Percentiles rank a stretch among this genome's conserved stretches.
These are phyloP conservation scores for Kwoniella newhampshirensis DNA, from an alignment of 768 basidiomycete species.

Conservation along the genomic window DNA sequence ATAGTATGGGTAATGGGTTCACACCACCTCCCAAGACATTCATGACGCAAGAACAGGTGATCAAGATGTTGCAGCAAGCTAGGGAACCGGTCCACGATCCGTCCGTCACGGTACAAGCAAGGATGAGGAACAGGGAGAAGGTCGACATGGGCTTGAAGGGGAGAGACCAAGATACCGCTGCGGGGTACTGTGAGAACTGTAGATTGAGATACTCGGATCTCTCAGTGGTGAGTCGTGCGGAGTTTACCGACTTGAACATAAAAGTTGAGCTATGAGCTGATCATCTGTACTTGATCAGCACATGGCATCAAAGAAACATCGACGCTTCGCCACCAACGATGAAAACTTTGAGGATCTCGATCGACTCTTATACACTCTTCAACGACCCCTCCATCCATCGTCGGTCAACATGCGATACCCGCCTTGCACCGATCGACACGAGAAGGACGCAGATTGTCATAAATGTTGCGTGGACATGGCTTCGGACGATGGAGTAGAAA, in stretches of 20 bases:
- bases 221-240: conserved; percentile 61
- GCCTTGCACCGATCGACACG: conserved; percentile 23
- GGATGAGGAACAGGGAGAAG: conserved; percentile 42
- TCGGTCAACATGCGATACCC: conserved; percentile 8
- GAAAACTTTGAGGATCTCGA: conserved; percentile 80
- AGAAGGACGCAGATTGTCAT: conserved; percentile 9
- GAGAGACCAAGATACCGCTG: conserved; percentile 58
- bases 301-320: conserved; percentile 68
- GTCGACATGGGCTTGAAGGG: conserved; percentile 39
- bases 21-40: conserved; percentile 23
- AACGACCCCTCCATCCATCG: conserved; percentile 30
- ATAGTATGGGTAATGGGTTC: conserved; percentile 3
- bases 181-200: conserved; percentile 98
- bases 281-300: conserved; percentile 60
- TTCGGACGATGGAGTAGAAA: conserved; percentile 6
- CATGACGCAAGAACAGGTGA: conserved; percentile 40
- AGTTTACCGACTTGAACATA: not conserved
- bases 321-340: conserved; percentile 74
- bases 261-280: not conserved
- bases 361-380: conserved; percentile 59
- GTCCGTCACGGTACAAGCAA: conserved; percentile 18
- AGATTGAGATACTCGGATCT: conserved; percentile 86
- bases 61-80: conserved; percentile 39
- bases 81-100: conserved; percentile 26
- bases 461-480: conserved; percentile 16